phyloP scores from a whole-genome alignment of 225 moss, liverwort and hornwort genomes.

The Neckera pumila region DNA sequence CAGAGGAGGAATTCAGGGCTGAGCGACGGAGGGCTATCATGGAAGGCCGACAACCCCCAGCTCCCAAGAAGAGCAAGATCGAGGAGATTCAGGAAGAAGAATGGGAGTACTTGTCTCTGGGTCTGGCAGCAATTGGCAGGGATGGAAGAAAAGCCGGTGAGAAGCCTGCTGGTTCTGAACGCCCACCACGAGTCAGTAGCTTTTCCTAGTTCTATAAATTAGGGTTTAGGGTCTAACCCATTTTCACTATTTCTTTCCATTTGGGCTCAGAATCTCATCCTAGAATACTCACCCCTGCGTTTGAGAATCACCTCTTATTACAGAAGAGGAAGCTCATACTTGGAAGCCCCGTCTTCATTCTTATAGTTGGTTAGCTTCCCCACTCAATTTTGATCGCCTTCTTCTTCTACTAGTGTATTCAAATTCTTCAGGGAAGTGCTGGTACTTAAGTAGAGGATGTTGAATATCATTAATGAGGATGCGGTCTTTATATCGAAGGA shows the following conservation, averaged over 20 bases:
- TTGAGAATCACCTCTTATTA: background rate
- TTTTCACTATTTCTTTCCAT: background rate
- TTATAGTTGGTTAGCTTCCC: background rate
- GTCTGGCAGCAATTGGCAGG: conserved; percentile 38
- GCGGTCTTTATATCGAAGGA: background rate
- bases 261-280: background rate
- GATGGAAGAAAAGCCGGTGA: conserved; percentile 43
- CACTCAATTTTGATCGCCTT: background rate
- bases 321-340: background rate
- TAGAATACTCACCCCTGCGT: too few species aligned
- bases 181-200: conserved; percentile 28
- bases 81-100: conserved; percentile 93
- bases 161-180: conserved; percentile 18
- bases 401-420: background rate
- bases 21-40: conserved; percentile 48
- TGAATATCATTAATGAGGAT: background rate
- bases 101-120: conserved; percentile 53
- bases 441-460: background rate
- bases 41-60: conserved; percentile 51
- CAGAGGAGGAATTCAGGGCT: conserved; percentile 34
- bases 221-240: background rate
- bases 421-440: background rate
- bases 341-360: background rate
- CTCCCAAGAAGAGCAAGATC: conserved; percentile 44
- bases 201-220: conserved; percentile 7